phyloP scores from a whole-genome alignment of 2,329 filamentous ascomycete species.

The Neonectria hederae region DNA sequence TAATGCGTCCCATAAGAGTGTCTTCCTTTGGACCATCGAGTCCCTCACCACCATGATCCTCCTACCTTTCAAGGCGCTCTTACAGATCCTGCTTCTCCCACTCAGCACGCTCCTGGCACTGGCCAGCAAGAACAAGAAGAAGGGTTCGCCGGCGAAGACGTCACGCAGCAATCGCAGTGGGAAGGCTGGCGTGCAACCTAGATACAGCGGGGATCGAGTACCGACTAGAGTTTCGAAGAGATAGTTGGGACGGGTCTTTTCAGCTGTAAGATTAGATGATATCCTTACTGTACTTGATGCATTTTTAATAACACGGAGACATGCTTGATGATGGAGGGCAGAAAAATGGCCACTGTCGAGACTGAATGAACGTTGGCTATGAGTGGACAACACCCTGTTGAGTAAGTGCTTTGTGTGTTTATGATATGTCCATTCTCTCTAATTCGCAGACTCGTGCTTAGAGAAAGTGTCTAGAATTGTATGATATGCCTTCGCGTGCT shows the following conservation, averaged over 20 bases:
- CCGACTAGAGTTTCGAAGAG: slow-evolving; percentile 47
- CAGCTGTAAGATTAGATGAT: slow-evolving; percentile 2
- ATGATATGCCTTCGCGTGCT: background rate
- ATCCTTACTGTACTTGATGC: slow-evolving; percentile 7
- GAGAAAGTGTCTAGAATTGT: background rate
- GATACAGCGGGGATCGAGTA: slow-evolving; percentile 50
- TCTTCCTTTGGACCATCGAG: slow-evolving; percentile 52
- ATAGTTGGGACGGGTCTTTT: slow-evolving; percentile 22
- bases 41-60: slow-evolving; percentile 47
- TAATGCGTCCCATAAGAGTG: slow-evolving; percentile 49
- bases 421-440: background rate
- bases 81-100: slow-evolving; percentile 55
- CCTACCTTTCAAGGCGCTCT: slow-evolving; percentile 54
- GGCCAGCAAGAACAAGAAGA: slow-evolving; percentile 47
- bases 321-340: background rate
- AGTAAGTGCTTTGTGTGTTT: background rate
- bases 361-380: background rate
- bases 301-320: slow-evolving; percentile 8
- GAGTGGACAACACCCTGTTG: background rate
- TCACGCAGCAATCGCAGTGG: slow-evolving; percentile 38
- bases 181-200: slow-evolving; percentile 41
- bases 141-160: slow-evolving; percentile 33
- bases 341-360: background rate
- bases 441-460: background rate
- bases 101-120: slow-evolving; percentile 51